Evolutionary conservation across 441 rosid species (phyloP).

Genomic region (Lepidium campestre): DNA sequence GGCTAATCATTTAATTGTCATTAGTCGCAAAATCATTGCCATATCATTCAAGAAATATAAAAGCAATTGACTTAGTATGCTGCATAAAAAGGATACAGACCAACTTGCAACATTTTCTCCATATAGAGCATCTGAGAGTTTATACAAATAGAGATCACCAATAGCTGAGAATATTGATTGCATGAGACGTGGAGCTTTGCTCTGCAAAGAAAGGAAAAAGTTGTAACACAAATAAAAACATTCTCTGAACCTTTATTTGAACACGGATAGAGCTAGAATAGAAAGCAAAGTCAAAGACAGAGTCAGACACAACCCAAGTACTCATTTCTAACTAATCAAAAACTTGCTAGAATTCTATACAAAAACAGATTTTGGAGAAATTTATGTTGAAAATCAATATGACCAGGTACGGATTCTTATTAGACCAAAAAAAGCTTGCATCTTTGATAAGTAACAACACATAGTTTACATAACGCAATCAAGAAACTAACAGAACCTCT

Average conservation of each 20-base stretch:
- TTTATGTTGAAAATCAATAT: background rate
- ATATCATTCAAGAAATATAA: background rate
- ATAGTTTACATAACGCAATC: background rate
- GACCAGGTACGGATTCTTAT: background rate
- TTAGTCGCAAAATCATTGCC: background rate
- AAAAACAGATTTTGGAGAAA: background rate
- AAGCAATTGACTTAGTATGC: background rate
- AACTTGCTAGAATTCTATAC: background rate
- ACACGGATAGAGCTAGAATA: background rate
- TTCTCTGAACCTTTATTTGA: background rate
- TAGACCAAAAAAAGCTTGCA: background rate
- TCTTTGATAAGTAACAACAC: background rate
- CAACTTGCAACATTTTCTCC: conserved; percentile 55
- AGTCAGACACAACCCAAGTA: background rate
- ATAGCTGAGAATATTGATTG: conserved; percentile 80
- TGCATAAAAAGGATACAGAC: conserved; percentile 65
- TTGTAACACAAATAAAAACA: background rate
- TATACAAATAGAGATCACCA: conserved; percentile 80
- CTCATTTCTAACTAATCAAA: background rate
- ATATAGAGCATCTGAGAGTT: conserved; percentile 51
- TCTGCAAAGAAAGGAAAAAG: conserved; percentile 28
- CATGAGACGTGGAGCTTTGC: conserved; percentile 63
- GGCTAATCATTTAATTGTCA: background rate
- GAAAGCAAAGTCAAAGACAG: background rate
- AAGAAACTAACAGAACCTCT: background rate